Percentiles rank a stretch among this genome's conserved stretches.
phyloP scores from a whole-genome alignment of 345 rosid species.

The Nephelium lappaceum region DNA sequence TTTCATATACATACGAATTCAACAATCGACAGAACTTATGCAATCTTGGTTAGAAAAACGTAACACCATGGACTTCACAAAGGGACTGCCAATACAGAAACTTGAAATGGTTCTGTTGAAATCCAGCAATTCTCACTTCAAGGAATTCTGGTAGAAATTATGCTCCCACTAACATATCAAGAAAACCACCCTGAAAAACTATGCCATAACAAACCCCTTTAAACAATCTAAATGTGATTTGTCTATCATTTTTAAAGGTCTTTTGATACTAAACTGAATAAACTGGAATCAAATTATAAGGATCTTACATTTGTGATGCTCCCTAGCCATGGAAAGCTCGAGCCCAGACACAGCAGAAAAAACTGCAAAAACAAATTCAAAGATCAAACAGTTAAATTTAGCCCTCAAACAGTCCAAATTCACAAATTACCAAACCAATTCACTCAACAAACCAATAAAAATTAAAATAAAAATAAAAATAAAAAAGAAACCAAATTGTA shows the following conservation, averaged over 20 bases:
- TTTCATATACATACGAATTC: background rate
- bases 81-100: background rate
- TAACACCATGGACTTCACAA: background rate
- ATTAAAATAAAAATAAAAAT: background rate
- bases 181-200: background rate
- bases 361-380: conserved; percentile 44
- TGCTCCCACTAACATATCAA: background rate
- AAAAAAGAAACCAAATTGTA: conserved; percentile 5
- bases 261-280: background rate
- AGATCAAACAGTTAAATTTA: conserved; percentile 18
- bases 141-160: background rate
- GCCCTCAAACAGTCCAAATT: conserved; percentile 7
- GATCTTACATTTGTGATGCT: conserved; percentile 80
- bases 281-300: background rate
- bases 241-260: background rate
- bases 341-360: conserved; percentile 94
- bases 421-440: background rate
- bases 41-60: background rate
- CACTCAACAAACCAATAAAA: background rate
- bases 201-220: background rate
- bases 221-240: background rate
- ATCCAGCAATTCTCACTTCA: conserved; percentile 8
- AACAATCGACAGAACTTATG: background rate
- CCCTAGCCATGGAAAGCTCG: conserved; percentile 72
- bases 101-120: background rate